These are phyloP conservation scores for Diaporthe sp. DNA, from an alignment of 2,329 filamentous ascomycete genomes.

Conservation along the genomic window DNA sequence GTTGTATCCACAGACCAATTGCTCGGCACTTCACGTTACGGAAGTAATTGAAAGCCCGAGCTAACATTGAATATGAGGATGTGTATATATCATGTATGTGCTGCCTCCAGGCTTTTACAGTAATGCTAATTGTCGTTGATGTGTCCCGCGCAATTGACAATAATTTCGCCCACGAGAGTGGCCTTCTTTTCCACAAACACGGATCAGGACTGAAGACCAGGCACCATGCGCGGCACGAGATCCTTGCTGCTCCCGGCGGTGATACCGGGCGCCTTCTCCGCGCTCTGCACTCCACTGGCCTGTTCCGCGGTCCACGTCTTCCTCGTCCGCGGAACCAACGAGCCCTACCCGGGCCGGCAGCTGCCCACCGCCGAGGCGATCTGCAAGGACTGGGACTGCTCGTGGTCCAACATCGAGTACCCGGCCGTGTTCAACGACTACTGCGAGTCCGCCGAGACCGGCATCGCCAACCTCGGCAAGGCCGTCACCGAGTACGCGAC, in stretches of 20 bases:
- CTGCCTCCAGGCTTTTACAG: not conserved
- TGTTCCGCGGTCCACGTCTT: conserved; percentile 36
- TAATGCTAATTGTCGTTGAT: not conserved
- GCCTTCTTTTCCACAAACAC: not conserved
- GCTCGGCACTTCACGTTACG: conserved; percentile 16
- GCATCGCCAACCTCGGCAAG: conserved; percentile 28
- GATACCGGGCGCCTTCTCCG: conserved; percentile 14
- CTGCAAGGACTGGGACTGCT: conserved; percentile 34
- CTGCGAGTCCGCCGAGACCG: conserved; percentile 33
- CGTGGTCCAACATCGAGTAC: conserved; percentile 33
- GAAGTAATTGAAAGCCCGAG: conserved; percentile 19
- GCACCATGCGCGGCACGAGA: not conserved
- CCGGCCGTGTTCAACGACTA: conserved; percentile 28
- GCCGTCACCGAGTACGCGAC: conserved; percentile 31
- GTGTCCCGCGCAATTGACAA: not conserved
- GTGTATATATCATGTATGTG: not conserved
- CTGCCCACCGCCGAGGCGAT: conserved; percentile 24
- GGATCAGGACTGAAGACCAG: not conserved
- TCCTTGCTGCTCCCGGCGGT: not conserved
- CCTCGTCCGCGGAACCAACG: conserved; percentile 36
- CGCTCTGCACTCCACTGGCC: conserved; percentile 12
- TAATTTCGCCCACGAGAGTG: no score
- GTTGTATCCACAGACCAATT: not conserved
- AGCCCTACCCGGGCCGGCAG: conserved; percentile 37
- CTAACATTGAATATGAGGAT: not conserved